Evolutionary conservation across 768 basidiomycete genomes (phyloP), one percentile per base, ranked within the genome.

Genomic region (Sporobolomyces phaffii): DNA sequence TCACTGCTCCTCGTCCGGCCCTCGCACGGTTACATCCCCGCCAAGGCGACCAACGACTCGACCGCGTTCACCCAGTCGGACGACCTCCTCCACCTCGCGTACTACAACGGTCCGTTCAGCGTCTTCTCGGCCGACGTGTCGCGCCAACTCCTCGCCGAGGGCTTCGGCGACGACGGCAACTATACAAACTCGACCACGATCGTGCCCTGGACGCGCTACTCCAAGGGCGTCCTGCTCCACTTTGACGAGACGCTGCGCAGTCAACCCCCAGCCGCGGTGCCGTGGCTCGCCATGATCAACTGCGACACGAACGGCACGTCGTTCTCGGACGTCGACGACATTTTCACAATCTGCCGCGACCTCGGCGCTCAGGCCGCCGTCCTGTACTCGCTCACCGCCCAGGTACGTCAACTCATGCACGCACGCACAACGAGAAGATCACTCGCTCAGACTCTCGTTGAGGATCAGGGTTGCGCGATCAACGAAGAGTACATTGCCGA

Each of bases 251-350:
- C 81, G 29, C 68, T 72, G 45, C 57, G 71, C 9, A 63, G 41
- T 31, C 45, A 62, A 28, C 60, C 71, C 18, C 65, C 56, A 18
- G 87, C 88, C 4, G 81, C 79, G 8, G 89, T 91, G 0, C 90
- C 92, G 5, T 96, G 91, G 91, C 88, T 96, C 73, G 92, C 92
- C 17, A 82, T 92, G 69, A 83, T 96, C 53, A 83, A 85, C 5
- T 94, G 91, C 77, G 91, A 93, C 74, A 74, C 76, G 62, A 91
- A 92, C 76, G 82, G 86, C 22, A 89, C 89, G 18, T 50, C 60
- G 33, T 68, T 40, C 51, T 62, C 69, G 17, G 53, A 72, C 20
- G 80, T 83, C 4, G 76, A 80, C 52, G 91, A 96, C 76, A 83
- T 93, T 58, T 91, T 96, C 77, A 90, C 89, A 0, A 81, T 90